Conservation (phyloP, 106 monocot species). For the Posidonia australis region DNA sequence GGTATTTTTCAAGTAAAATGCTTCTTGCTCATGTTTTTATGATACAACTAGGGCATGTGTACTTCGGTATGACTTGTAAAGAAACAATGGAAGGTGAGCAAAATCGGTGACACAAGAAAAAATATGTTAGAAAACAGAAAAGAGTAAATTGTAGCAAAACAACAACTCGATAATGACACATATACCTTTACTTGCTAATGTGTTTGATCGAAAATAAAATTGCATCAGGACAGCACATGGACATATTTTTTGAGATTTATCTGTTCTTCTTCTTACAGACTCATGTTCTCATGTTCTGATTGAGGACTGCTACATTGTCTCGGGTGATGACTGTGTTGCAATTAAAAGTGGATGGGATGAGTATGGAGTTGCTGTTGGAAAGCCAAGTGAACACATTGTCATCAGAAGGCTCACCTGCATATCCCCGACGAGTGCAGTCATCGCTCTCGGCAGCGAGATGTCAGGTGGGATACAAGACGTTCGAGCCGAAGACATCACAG, state of each 20-base stretch:
- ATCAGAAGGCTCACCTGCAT: slow-evolving; percentile 25
- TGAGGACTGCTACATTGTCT: slow-evolving; percentile 33
- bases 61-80: not conserved
- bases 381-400: slow-evolving; percentile 27
- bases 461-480: slow-evolving; percentile 31
- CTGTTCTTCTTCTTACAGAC: slow-evolving; percentile 15
- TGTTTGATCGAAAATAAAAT: too few relatives aligned
- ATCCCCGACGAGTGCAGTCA: slow-evolving; percentile 29
- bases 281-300: slow-evolving; percentile 25
- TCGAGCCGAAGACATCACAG: slow-evolving; percentile 25
- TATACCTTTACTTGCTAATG: too few relatives aligned
- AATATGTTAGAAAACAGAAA: too few relatives aligned
- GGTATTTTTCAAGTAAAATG: slow-evolving; percentile 17
- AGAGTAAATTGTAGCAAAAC: too few relatives aligned
- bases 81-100: not conserved
- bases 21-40: not conserved
- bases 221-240: too few relatives aligned
- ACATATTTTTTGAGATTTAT: too few relatives aligned
- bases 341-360: slow-evolving; percentile 35
- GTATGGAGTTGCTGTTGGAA: slow-evolving; percentile 22
- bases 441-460: slow-evolving; percentile 35
- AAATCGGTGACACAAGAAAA: too few relatives aligned
- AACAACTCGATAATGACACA: too few relatives aligned
- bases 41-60: not conserved
- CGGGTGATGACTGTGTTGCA: slow-evolving; percentile 29